phyloP scores from a whole-genome alignment of 2,329 filamentous ascomycete genomes.

The Aspergillus calidoustus region DNA sequence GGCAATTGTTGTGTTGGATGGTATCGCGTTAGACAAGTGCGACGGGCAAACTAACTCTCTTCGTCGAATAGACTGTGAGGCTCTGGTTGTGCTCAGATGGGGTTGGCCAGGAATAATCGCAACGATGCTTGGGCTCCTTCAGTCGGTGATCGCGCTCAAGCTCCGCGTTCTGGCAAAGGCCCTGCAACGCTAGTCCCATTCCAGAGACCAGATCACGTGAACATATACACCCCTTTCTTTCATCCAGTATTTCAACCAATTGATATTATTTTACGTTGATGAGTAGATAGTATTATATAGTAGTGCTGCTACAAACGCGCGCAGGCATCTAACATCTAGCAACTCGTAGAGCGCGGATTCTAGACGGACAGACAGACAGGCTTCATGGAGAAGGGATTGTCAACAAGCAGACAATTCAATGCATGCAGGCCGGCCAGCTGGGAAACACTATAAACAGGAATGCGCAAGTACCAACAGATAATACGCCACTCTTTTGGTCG shows the following conservation, averaged over 20 bases:
- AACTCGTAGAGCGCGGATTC: slow-evolving; percentile 1
- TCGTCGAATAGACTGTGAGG: background rate
- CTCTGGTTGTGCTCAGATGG: background rate
- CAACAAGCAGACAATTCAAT: slow-evolving; percentile 16
- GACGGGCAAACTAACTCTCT: background rate
- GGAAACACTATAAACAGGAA: slow-evolving; percentile 26
- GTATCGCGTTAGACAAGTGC: slow-evolving; percentile 1
- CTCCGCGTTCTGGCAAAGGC: slow-evolving; percentile 37
- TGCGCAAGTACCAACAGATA: slow-evolving; percentile 25
- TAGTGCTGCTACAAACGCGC: background rate
- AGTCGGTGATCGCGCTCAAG: slow-evolving; percentile 31
- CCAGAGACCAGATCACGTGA: slow-evolving; percentile 32
- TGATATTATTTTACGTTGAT: background rate
- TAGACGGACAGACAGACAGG: background rate
- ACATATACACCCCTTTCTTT: background rate
- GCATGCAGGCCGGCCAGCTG: slow-evolving; percentile 24
- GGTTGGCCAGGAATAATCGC: slow-evolving; percentile 7
- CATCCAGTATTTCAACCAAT: background rate
- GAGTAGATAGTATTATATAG: slow-evolving; percentile 3
- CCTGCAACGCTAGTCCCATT: slow-evolving; percentile 33
- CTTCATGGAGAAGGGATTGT: background rate
- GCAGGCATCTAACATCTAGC: slow-evolving; percentile 4
- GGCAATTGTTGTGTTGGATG: background rate
- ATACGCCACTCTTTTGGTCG: slow-evolving; percentile 27
- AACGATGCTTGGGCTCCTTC: slow-evolving; percentile 22